phyloP scores from a whole-genome alignment of 2,329 filamentous ascomycete genomes.

The Pezicula carpinea region DNA sequence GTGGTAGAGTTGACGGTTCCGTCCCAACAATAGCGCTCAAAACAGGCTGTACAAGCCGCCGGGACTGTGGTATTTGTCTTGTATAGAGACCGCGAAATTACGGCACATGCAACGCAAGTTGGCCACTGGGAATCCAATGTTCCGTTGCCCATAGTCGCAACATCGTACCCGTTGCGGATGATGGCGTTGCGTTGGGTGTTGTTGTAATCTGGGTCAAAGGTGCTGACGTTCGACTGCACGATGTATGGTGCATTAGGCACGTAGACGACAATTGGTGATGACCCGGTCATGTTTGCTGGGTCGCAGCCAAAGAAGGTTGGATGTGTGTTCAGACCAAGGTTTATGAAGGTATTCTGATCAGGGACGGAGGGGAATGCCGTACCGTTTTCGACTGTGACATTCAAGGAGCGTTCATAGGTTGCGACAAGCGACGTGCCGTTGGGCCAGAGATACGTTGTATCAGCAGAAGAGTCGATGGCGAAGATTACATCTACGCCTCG shows the following conservation, averaged over 20 bases:
- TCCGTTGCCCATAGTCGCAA: slow-evolving; percentile 77
- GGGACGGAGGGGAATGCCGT: slow-evolving; percentile 70
- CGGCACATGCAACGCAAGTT: slow-evolving; percentile 81
- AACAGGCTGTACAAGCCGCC: slow-evolving; percentile 69
- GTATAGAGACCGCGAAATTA: slow-evolving; percentile 70
- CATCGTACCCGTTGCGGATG: slow-evolving; percentile 81
- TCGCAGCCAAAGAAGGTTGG: slow-evolving; percentile 82
- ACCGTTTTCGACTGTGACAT: slow-evolving; percentile 54
- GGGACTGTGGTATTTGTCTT: slow-evolving; percentile 68
- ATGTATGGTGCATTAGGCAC: slow-evolving; percentile 81
- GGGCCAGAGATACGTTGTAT: slow-evolving; percentile 65
- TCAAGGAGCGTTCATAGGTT: slow-evolving; percentile 64
- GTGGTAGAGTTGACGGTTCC: slow-evolving; percentile 39
- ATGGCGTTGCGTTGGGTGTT: slow-evolving; percentile 67
- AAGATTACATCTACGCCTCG: slow-evolving; percentile 76
- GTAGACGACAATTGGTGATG: slow-evolving; percentile 74
- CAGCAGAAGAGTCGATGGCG: slow-evolving; percentile 72
- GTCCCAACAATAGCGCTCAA: slow-evolving; percentile 86
- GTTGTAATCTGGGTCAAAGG: slow-evolving; percentile 64
- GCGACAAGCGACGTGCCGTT: slow-evolving; percentile 72
- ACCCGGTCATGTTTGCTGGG: slow-evolving; percentile 52
- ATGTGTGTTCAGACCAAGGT: slow-evolving; percentile 66
- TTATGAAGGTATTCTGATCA: slow-evolving; percentile 72
- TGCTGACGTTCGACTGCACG: slow-evolving; percentile 72
- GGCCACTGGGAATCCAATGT: slow-evolving; percentile 73